Conservation (phyloP, 116 monocot species). For the Phalaenopsis hybrid region DNA sequence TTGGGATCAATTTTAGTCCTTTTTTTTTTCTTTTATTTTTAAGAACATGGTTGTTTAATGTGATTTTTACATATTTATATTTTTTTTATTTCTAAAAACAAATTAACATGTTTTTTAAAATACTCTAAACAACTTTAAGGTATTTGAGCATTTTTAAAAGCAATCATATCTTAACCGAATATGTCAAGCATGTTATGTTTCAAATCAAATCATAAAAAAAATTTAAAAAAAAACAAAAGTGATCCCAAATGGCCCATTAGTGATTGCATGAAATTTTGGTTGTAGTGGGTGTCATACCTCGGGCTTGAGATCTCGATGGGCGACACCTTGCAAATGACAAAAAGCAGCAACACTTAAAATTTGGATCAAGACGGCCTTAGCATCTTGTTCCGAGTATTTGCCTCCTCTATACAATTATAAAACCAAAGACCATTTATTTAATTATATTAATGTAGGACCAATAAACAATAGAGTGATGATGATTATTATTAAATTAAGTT, state of each 20-base stretch:
- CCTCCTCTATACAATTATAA: conserved; percentile 45
- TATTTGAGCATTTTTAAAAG: too few species aligned
- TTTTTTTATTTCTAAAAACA: too few species aligned
- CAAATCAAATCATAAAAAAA: too few species aligned
- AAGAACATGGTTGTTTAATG: too few species aligned
- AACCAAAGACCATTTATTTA: background rate
- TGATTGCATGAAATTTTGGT: background rate
- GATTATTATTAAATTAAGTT: background rate
- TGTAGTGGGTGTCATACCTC: conserved; percentile 29
- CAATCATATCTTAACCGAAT: too few species aligned
- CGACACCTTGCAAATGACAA: conserved; percentile 79
- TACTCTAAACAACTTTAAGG: too few species aligned
- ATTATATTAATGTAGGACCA: background rate
- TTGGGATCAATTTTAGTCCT: too few species aligned
- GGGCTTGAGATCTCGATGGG: conserved; percentile 79
- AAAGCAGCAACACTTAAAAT: conserved; percentile 55
- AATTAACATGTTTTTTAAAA: too few species aligned
- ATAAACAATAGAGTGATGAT: background rate
- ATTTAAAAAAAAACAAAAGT: too few species aligned
- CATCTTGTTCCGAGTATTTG: conserved; percentile 65
- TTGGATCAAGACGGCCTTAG: conserved; percentile 57
- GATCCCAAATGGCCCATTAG: background rate
- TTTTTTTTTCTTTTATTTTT: too few species aligned
- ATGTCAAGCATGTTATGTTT: too few species aligned
- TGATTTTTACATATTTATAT: too few species aligned